Conservation (phyloP, 306 rosid species). For the Lathyrus aphaca region DNA sequence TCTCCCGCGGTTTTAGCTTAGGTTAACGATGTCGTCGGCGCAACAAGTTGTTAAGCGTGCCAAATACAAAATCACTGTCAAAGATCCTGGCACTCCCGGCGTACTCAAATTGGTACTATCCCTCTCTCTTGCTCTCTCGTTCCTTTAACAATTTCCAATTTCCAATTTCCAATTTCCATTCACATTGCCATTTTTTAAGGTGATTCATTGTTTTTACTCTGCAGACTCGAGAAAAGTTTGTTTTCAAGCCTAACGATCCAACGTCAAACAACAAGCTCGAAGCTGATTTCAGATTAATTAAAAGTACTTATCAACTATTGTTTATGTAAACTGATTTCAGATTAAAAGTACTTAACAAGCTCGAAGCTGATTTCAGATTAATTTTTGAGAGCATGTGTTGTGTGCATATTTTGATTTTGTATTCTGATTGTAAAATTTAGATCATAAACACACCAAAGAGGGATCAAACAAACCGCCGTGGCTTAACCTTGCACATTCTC, state of each 20-base stretch:
- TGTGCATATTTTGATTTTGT: slow-evolving; percentile 22
- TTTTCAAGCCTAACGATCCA: slow-evolving; percentile 78
- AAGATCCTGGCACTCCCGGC: slow-evolving; percentile 86
- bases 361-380: slow-evolving; percentile 60
- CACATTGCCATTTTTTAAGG: slow-evolving; percentile 10
- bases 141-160: neutral
- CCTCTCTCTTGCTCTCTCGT: neutral
- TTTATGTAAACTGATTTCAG: neutral
- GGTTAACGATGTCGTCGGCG: slow-evolving; percentile 52
- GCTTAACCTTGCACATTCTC: slow-evolving; percentile 70
- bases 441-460: slow-evolving; percentile 81
- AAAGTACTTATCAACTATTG: slow-evolving; percentile 47
- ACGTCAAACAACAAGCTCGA: slow-evolving; percentile 62
- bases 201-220: slow-evolving; percentile 10
- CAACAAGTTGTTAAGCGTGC: slow-evolving; percentile 71
- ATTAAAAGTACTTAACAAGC: slow-evolving; percentile 36
- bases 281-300: slow-evolving; percentile 60
- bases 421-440: slow-evolving; percentile 48
- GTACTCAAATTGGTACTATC: slow-evolving; percentile 69
- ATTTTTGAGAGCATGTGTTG: neutral
- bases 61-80: slow-evolving; percentile 70
- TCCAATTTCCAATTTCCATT: slow-evolving; percentile 2
- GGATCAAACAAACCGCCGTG: slow-evolving; percentile 88
- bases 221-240: slow-evolving; percentile 64
- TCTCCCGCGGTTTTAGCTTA: neutral